Evolutionary conservation across 1,139 yeast species (phyloP).

Genomic region (Hansenula sp.): DNA sequence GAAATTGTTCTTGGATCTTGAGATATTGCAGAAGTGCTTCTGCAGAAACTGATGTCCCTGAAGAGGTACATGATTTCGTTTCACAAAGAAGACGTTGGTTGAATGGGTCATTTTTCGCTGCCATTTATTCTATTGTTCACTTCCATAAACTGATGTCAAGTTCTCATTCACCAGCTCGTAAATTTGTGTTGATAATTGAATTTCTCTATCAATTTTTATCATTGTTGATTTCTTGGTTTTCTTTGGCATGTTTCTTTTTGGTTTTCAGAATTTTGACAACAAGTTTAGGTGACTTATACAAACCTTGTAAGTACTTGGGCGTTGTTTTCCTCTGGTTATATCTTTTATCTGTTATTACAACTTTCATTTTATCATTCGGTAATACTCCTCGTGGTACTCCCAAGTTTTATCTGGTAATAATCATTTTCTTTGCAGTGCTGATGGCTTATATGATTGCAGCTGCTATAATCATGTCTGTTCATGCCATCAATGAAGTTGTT

Average conservation of each 20-base stretch:
- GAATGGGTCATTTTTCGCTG: conserved; percentile 96
- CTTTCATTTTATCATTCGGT: conserved; percentile 89
- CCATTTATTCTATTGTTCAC: conserved; percentile 76
- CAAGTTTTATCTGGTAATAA: conserved; percentile 76
- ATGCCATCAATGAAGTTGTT: conserved; percentile 48
- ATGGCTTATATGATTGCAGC: conserved; percentile 94
- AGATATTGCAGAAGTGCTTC: conserved; percentile 86
- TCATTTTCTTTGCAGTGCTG: conserved; percentile 81
- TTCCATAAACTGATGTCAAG: conserved; percentile 71
- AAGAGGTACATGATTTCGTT: conserved; percentile 76
- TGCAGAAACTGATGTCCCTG: conserved; percentile 97
- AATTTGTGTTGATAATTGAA: conserved; percentile 71
- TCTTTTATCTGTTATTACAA: conserved; percentile 81
- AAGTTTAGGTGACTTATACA: conserved; percentile 54
- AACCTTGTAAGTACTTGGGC: conserved; percentile 74
- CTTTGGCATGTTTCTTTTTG: conserved; percentile 74
- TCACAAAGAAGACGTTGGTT: conserved; percentile 95
- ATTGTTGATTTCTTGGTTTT: conserved; percentile 75
- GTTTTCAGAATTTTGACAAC: conserved; percentile 77
- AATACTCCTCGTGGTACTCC: conserved; percentile 93
- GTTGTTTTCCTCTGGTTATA: conserved; percentile 88
- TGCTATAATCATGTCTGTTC: conserved; percentile 77
- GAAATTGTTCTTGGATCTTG: conserved; percentile 76
- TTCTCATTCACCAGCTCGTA: conserved; percentile 70
- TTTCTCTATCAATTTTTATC: conserved; percentile 70